These are phyloP conservation scores for Cyberlindnera amylophila DNA, from an alignment of 805 yeast genomes.

Conservation along the genomic window DNA sequence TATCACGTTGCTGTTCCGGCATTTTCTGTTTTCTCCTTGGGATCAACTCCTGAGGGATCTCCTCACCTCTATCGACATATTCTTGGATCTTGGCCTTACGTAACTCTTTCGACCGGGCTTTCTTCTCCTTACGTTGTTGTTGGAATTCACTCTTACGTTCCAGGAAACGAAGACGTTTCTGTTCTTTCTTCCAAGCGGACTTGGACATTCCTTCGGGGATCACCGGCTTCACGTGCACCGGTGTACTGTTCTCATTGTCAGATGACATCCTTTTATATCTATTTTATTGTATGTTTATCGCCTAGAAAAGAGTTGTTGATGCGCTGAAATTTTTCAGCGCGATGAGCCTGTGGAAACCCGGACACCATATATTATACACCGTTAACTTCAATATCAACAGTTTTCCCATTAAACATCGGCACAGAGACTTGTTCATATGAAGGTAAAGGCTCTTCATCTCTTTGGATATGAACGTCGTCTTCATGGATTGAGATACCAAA, in stretches of 20 bases:
- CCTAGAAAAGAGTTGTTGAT: too few relatives aligned
- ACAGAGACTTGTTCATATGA: slow-evolving; percentile 2
- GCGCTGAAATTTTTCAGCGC: not conserved
- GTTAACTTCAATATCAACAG: too few relatives aligned
- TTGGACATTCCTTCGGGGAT: slow-evolving; percentile 88
- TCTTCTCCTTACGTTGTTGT: slow-evolving; percentile 50
- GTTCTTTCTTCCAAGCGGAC: slow-evolving; percentile 74
- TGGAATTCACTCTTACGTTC: slow-evolving; percentile 60
- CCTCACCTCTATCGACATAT: slow-evolving; percentile 36
- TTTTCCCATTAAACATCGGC: not conserved
- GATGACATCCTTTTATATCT: not conserved
- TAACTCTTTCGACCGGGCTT: slow-evolving; percentile 39
- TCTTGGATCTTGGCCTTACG: slow-evolving; percentile 37
- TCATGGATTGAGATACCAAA: not conserved
- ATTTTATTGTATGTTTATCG: too few relatives aligned
- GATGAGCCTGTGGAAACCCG: not conserved
- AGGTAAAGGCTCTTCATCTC: slow-evolving; percentile 3
- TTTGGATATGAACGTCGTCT: not conserved
- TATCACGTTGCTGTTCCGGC: slow-evolving; percentile 40
- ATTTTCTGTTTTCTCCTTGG: slow-evolving; percentile 32
- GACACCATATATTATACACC: not conserved
- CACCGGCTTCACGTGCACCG: slow-evolving; percentile 18
- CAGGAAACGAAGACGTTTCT: slow-evolving; percentile 56
- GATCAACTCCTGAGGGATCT: slow-evolving; percentile 36
- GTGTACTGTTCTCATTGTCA: not conserved